Conservation (phyloP, 116 monocot genomes). For the Cymodocea nodosa region DNA sequence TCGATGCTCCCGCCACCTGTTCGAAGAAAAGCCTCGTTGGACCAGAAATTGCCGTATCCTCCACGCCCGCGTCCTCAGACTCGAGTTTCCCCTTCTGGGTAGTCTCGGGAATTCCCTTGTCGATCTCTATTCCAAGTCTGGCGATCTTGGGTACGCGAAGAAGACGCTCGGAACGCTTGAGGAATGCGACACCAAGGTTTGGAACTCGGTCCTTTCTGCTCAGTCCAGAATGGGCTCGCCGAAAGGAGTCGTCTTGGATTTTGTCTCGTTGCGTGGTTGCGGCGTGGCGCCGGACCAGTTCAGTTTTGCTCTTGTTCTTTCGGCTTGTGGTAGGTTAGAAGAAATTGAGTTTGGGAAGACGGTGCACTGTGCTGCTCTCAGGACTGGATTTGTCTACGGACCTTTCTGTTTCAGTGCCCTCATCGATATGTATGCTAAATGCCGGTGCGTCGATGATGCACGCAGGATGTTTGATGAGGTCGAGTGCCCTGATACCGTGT, state of each 20-base stretch:
- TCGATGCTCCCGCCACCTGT: conserved; percentile 12
- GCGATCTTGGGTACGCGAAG: conserved; percentile 14
- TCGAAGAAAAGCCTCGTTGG: conserved; percentile 25
- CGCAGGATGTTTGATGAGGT: conserved; percentile 30
- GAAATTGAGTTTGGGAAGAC: conserved; percentile 15
- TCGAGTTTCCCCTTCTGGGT: conserved; percentile 8
- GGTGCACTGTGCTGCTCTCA: conserved; percentile 33
- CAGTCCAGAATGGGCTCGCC: conserved; percentile 16
- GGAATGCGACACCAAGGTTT: conserved; percentile 12
- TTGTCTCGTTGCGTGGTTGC: conserved; percentile 16
- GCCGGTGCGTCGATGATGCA: conserved; percentile 29
- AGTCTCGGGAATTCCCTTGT: conserved; percentile 30
- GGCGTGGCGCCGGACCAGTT: conserved; percentile 27
- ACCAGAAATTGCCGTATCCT: not conserved
- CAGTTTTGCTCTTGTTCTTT: conserved; percentile 24
- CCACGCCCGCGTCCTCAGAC: conserved; percentile 18
- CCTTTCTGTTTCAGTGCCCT: conserved; percentile 42
- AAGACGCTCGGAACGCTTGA: conserved; percentile 17
- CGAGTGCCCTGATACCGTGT: conserved; percentile 26
- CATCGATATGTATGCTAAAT: conserved; percentile 57
- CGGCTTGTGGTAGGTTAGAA: conserved; percentile 20
- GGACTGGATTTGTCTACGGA: conserved; percentile 19
- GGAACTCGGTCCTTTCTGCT: conserved; percentile 44
- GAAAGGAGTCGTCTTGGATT: conserved; percentile 12
- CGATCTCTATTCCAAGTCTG: conserved; percentile 45